Evolutionary conservation across 345 rosid species (phyloP).

Genomic region (Lepidium aucheri): DNA sequence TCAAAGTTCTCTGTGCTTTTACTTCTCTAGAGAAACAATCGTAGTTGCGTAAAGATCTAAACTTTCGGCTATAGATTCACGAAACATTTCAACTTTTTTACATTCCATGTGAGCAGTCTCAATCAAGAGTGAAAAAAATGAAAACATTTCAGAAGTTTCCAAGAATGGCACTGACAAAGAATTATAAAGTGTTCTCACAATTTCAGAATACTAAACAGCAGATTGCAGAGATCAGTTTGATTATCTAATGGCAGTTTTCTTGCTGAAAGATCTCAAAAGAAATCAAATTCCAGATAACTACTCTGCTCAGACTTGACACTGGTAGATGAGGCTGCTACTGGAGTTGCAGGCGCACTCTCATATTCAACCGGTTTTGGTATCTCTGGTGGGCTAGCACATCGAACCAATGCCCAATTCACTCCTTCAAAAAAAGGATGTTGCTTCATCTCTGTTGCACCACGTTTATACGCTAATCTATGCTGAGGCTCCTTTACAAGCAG

Average conservation of each 20-base stretch:
- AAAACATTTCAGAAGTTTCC: slow-evolving; percentile 1
- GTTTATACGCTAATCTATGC: slow-evolving; percentile 58
- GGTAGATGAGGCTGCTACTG: slow-evolving; percentile 33
- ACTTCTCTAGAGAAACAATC: too few species aligned
- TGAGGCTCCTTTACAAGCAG: slow-evolving; percentile 80
- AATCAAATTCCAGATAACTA: slow-evolving; percentile 63
- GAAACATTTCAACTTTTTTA: background rate
- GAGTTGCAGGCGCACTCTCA: slow-evolving; percentile 36
- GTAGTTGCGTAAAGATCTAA: too few species aligned
- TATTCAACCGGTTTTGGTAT: slow-evolving; percentile 55
- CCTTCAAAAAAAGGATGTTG: slow-evolving; percentile 83
- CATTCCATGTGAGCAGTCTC: background rate
- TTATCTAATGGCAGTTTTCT: slow-evolving; percentile 10
- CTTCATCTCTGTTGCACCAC: slow-evolving; percentile 75
- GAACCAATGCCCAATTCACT: slow-evolving; percentile 74
- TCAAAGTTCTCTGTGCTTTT: background rate
- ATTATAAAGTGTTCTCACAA: background rate
- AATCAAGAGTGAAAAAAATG: background rate
- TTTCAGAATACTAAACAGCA: slow-evolving; percentile 1
- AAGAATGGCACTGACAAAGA: slow-evolving; percentile 5
- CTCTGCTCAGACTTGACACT: slow-evolving; percentile 47
- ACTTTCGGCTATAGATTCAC: background rate
- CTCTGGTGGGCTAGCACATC: slow-evolving; percentile 79
- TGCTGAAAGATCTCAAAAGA: slow-evolving; percentile 35
- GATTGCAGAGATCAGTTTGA: slow-evolving; percentile 10